Percentiles rank a stretch among this genome's conserved stretches.
phyloP scores from a whole-genome alignment of 192 early-diverging fungal genomes.

The Coemansia sp. region DNA sequence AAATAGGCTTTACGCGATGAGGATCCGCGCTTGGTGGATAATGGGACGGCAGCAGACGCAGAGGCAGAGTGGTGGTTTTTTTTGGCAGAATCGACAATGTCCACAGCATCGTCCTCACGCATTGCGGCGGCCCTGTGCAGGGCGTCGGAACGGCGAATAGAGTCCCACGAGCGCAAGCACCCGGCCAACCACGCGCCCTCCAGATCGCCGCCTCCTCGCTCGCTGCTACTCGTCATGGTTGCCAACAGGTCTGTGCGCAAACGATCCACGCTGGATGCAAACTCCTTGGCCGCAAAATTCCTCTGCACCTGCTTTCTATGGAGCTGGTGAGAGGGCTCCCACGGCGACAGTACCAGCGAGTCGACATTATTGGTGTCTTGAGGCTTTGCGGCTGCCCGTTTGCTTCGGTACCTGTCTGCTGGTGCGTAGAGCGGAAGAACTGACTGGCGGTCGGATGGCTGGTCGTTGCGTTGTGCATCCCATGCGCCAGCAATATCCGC shows the following conservation, averaged over 20 bases:
- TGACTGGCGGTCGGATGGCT: not conserved
- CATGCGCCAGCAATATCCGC: constrained; percentile 12
- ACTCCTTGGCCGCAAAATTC: not conserved
- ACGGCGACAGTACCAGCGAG: not conserved
- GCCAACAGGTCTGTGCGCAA: not conserved
- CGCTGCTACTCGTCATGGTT: not conserved
- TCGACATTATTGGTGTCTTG: not conserved
- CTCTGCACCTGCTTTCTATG: not conserved
- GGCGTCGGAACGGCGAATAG: constrained; percentile 35
- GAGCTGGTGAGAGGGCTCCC: not conserved
- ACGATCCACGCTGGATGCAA: constrained; percentile 12
- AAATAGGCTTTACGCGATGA: not conserved
- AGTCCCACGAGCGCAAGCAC: constrained; percentile 39
- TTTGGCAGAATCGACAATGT: not conserved
- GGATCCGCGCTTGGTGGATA: not conserved
- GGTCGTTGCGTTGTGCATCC: not conserved
- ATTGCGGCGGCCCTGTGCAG: constrained; percentile 15
- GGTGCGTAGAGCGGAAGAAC: constrained; percentile 13
- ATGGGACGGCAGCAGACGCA: not conserved
- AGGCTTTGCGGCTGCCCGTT: not conserved
- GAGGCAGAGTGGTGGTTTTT: not conserved
- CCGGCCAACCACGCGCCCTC: constrained; percentile 27
- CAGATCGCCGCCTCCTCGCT: not conserved
- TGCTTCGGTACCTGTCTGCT: not conserved
- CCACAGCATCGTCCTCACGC: constrained; percentile 1